These are phyloP conservation scores for Bruguiera sexangula DNA, from an alignment of 345 rosid species.

Conservation along the genomic window DNA sequence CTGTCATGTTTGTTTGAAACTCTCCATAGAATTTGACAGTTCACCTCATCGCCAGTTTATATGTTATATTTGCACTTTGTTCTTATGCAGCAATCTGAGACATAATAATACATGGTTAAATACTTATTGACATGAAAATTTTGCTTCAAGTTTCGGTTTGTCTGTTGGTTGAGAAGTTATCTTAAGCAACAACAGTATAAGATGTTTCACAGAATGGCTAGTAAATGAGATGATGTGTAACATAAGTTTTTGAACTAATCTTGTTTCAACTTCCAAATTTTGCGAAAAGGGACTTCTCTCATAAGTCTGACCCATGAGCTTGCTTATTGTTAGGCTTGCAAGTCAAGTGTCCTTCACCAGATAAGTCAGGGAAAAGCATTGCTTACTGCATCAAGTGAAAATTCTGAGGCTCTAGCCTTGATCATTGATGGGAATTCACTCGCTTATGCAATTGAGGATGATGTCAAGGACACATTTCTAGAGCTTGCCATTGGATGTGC, in stretches of 20 bases:
- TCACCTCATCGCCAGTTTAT: background rate
- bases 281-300: background rate
- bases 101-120: background rate
- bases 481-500: slow-evolving; percentile 87
- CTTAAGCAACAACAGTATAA: background rate
- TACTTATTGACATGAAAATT: no score
- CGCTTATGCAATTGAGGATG: slow-evolving; percentile 70
- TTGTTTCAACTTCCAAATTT: background rate
- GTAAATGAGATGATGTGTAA: background rate
- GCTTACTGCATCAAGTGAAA: slow-evolving; percentile 47
- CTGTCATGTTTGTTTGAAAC: background rate
- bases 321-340: slow-evolving; percentile 48
- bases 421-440: slow-evolving; percentile 90
- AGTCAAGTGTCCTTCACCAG: slow-evolving; percentile 58
- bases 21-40: background rate
- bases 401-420: slow-evolving; percentile 67
- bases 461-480: slow-evolving; percentile 64
- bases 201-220: background rate
- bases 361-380: slow-evolving; percentile 52
- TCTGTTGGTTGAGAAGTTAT: no score
- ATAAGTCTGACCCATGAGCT: background rate
- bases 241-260: background rate
- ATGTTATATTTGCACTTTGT: no score
- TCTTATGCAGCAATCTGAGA: background rate
- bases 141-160: no score